Base-by-base conservation (phyloP, 805 yeast genomes). In the Yamadazyma tumulicola region DNA sequence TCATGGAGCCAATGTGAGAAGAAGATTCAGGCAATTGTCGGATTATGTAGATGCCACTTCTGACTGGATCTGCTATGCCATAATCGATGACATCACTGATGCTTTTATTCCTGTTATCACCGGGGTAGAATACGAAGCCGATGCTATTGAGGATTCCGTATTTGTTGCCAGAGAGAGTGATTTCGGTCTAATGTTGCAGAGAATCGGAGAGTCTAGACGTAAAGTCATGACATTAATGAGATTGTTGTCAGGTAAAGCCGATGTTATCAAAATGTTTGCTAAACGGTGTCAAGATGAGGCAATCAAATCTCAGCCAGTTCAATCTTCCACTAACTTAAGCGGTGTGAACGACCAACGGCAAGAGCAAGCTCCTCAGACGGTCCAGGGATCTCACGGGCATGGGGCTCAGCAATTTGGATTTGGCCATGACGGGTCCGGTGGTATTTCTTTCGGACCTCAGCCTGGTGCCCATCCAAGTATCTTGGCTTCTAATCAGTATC, bases 261-360 rank as follows among this genome's bases (percentile, higher is more conserved):
- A 91, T 57, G 97, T 91, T 35, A 85, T 91, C 51, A 84, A 85
- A 49, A 89, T 88, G 94, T 87, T 91, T 67, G 93, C 96, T 24
- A 91, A 91, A 57, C 74, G 97, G 50, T 88, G 96, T 59, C 89
- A 83, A 51, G 97, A 88, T 61, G 79, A 75, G 41, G 44, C 34
- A 13, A 32, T 19, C 13, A 25, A 30, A 18, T 42, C 44, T 5
- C 32, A 26, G 14, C 40, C 34, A 31, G 15, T 28, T 14, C 35
- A 29, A 21, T 38, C 57, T 4, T 42, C 47, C 19, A 41, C 42
- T 4, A 51, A 50, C 28, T 39, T 46, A 23, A 32, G 44, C 5
- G 51, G 47, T 4, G 34, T 20, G 22, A 13, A 6, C 17, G n/a
- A 15, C 6, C 17, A 19, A 18, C 19, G 7, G 23, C 39, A 23